These are phyloP conservation scores for Sphaceloma murrayae DNA, from an alignment of 2,329 filamentous ascomycete species.

Conservation along the genomic window DNA sequence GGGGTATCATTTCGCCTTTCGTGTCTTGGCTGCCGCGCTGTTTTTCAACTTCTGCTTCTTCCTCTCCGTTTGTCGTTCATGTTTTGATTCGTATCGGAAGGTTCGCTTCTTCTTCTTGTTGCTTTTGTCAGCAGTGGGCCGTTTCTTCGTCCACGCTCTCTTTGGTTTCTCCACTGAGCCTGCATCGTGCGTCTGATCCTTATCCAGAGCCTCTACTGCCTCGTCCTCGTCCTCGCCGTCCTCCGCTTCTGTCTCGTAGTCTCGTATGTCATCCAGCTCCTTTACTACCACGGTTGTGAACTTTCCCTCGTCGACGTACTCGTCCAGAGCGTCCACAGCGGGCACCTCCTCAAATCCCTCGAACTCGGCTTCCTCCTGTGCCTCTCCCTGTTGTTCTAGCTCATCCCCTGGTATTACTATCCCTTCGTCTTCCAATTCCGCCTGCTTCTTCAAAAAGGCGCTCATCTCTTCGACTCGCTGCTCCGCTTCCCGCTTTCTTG, in stretches of 20 bases:
- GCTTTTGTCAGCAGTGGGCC: slow-evolving; percentile 45
- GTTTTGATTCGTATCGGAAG: slow-evolving; percentile 86
- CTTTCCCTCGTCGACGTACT: slow-evolving; percentile 93
- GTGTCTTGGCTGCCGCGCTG: slow-evolving; percentile 55
- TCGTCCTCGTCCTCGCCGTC: slow-evolving; percentile 15
- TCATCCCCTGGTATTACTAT: slow-evolving; percentile 20
- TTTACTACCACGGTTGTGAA: slow-evolving; percentile 94
- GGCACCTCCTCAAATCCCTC: slow-evolving; percentile 46
- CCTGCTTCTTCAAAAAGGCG: slow-evolving; percentile 54
- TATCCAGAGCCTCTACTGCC: slow-evolving; percentile 26
- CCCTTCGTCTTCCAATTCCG: slow-evolving; percentile 31
- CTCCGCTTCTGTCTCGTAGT: slow-evolving; percentile 16
- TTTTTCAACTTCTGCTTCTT: slow-evolving; percentile 60
- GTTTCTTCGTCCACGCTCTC: slow-evolving; percentile 30
- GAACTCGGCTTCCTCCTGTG: slow-evolving; percentile 17
- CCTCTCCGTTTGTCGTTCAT: slow-evolving; percentile 58
- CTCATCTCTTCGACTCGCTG: slow-evolving; percentile 72
- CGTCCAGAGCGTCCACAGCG: slow-evolving; percentile 47
- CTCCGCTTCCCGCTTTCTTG: slow-evolving; percentile 71
- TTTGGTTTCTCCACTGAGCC: slow-evolving; percentile 29
- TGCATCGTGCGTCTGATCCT: slow-evolving; percentile 26
- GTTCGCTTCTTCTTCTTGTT: slow-evolving; percentile 63
- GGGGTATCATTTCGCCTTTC: slow-evolving; percentile 33
- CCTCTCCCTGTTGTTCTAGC: slow-evolving; percentile 18
- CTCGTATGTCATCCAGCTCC: slow-evolving; percentile 59